Evolutionary conservation across 768 basidiomycete genomes (phyloP), one percentile per base, ranked within the genome.

Genomic region (Gymnopilus dilepis): DNA sequence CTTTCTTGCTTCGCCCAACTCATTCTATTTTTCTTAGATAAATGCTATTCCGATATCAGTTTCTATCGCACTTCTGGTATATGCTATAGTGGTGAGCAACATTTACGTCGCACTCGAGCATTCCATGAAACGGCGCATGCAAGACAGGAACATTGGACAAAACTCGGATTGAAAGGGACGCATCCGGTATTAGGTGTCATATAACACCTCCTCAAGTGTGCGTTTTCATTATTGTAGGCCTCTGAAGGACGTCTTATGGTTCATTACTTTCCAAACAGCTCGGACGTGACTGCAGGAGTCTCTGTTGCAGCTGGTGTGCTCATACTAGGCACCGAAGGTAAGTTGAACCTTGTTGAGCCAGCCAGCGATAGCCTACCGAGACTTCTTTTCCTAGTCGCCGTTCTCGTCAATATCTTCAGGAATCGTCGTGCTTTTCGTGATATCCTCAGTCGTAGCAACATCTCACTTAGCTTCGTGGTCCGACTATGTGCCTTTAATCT

Each of bases 151-250:
- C 28, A 9, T 6, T 6, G 1, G 30, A 53, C 24, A 13, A 50
- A 17, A 13, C 33, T 9, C 40, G 21, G 19, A 51, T 53, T 4
- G 26, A 53, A 12, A 41, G 58, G 8, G 51, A 59, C 26, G 17
- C 17, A 0, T 59, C 58, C 5, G 58, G 58, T 6, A 59, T 59
- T 26, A 50, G 51, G 11, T 59, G 58, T 30, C 51, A 59, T 15
- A 30, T 59, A 12, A 19, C 31, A n/a, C 47, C 57, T 19, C 43
- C 43, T n/a, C 13, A 38, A 15, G 28, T 58, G 57, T 58, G 21
- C 24, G 22, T 6, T n/a, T 58, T 6, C 43, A 33, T 28, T 43
- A 13, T 4, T 43, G 45, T 17, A 2, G 22, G 2, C 11, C 24
- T 47, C 15, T 24, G n/a, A n/a, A n/a, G 21, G 3, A 12, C 15